Percentiles rank a stretch among this genome's conserved stretches.
Conservation (phyloP, 2,329 filamentous ascomycete species). For the Hypocreales sp. region DNA sequence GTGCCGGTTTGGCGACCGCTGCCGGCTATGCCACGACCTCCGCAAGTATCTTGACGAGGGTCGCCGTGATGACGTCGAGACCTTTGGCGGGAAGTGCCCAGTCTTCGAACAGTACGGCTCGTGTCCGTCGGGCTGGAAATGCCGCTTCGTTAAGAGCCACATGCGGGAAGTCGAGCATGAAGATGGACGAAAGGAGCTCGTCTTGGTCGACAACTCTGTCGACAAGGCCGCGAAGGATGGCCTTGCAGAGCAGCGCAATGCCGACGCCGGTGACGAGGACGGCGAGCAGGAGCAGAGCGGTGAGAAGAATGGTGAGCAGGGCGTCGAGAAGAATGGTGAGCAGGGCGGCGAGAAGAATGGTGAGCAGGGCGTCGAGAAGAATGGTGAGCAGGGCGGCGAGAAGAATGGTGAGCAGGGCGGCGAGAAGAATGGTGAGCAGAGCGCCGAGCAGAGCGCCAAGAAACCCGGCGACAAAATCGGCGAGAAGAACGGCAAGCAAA, state of each 20-base stretch:
- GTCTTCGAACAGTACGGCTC: slow-evolving; percentile 61
- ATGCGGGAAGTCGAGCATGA: slow-evolving; percentile 63
- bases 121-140: slow-evolving; percentile 85
- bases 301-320: slow-evolving; percentile 13
- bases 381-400: slow-evolving; percentile 12
- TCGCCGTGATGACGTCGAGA: slow-evolving; percentile 64
- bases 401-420: no score
- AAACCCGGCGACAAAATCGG: slow-evolving; percentile 16
- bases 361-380: slow-evolving; percentile 9
- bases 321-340: slow-evolving; percentile 11
- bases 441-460: slow-evolving; percentile 2
- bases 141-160: slow-evolving; percentile 78
- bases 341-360: no score
- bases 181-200: slow-evolving; percentile 71
- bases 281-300: slow-evolving; percentile 2
- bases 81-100: slow-evolving; percentile 66
- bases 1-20: slow-evolving; percentile 67
- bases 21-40: slow-evolving; percentile 70
- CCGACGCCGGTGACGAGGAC: no score
- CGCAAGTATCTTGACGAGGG: slow-evolving; percentile 72
- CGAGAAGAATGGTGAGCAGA: no score
- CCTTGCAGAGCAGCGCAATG: no score
- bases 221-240: no score
- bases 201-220: slow-evolving; percentile 38
- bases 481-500: slow-evolving; percentile 11